A percentile compares a stretch with the other conserved stretches of the same genome.
Conservation (phyloP, 306 rosid genomes). For the Cicer yamashitae region DNA sequence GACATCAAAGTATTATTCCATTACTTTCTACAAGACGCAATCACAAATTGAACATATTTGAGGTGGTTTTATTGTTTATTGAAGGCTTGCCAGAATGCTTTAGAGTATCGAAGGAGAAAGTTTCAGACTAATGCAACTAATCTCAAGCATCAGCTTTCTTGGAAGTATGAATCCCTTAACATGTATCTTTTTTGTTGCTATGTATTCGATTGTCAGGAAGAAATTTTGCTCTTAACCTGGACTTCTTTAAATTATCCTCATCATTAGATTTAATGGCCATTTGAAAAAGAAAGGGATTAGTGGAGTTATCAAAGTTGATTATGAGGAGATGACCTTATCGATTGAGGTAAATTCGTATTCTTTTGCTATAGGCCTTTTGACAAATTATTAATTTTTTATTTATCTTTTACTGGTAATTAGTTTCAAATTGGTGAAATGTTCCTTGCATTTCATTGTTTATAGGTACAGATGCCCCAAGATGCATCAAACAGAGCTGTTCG, state of each 20-base stretch:
- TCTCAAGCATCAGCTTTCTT: constrained; percentile 74
- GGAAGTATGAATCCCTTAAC: constrained; percentile 69
- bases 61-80: constrained; percentile 7
- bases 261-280: constrained; percentile 75
- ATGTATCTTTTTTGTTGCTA: constrained; percentile 2
- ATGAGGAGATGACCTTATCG: constrained; percentile 72
- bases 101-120: constrained; percentile 59
- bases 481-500: constrained; percentile 77
- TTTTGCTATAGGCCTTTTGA: constrained; percentile 3
- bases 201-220: neutral
- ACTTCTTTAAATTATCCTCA: constrained; percentile 28
- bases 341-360: constrained; percentile 71
- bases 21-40: neutral
- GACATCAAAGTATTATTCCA: no score
- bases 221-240: neutral
- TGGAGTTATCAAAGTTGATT: constrained; percentile 71
- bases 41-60: constrained; percentile 3
- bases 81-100: constrained; percentile 79
- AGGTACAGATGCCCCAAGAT: constrained; percentile 99
- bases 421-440: constrained; percentile 2
- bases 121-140: constrained; percentile 65
- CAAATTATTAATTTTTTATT: neutral
- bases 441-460: constrained; percentile 40
- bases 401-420: neutral
- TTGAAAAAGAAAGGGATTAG: constrained; percentile 87